Base-by-base conservation (phyloP, 805 yeast species). In the Kazachstania africana region DNA sequence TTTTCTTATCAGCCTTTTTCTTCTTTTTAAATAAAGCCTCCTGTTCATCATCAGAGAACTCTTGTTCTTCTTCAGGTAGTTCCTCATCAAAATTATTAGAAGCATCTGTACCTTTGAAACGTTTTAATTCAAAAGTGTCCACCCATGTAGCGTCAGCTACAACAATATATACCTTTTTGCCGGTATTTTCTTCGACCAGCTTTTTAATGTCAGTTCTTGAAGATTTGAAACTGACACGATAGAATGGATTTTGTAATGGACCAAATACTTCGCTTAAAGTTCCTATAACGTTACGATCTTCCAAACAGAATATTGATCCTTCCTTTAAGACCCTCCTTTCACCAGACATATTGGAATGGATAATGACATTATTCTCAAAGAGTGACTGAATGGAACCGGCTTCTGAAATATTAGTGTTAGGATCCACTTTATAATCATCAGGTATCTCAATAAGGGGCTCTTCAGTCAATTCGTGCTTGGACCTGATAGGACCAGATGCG, bases 21-120 rank as follows among this genome's bases (percentile, higher is more conserved):
- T 65, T 55, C 32, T 68, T 70, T 49, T 79, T 87, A 27, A 70
- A 71, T 22, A 71, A 77, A 43, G 74, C 69, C 53, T 91, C 97
- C 38, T 71, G 72, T 50, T 88, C 97, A 55, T 91, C 97, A 53
- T 91, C 97, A 1, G 95, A 82, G 43, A 78, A 88, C 50, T 88
- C 97, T 53, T 83, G 94, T 53, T 91, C 97, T 19, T 81, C 93
- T 43, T 76, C 85, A 0, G 95, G 84, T 19, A 88, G 57, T 48
- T 91, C 98, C 58, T 91, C 97, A 54, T 91, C 98, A 51, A 83
- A 79, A 53, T 83, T 77, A 45, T 91, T 91, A 47, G 94, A 80
- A 0, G 98, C 98, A 60, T 91, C 98, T 2, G 85, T 78, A 16
- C 97, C 98, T 47, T 78, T 87, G 13, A 75, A 36, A 15, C 66